phyloP scores from a whole-genome alignment of 1,284 basidiomycete species.

The Austroboletus novae-zelandiae region DNA sequence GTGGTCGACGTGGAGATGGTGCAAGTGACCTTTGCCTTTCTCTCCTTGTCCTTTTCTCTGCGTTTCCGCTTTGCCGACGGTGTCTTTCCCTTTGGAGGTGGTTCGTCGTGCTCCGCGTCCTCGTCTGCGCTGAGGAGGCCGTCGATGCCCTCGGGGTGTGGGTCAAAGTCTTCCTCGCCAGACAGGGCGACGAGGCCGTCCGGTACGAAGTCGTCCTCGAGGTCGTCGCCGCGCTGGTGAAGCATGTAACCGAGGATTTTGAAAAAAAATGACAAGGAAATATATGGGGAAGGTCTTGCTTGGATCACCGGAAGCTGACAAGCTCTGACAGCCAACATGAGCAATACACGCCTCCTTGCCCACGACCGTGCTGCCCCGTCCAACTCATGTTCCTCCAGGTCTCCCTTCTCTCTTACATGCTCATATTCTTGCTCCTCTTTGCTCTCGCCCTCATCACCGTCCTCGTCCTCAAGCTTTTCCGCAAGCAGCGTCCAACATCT shows the following conservation, averaged over 20 bases:
- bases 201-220: slow-evolving; percentile 76
- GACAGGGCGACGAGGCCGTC: slow-evolving; percentile 68
- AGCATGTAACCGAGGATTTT: slow-evolving; percentile 26
- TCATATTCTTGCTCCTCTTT: not conserved
- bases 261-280: not conserved
- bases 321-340: slow-evolving; percentile 25
- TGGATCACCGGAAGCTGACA: not conserved
- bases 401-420: slow-evolving; percentile 7
- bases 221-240: slow-evolving; percentile 61
- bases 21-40: slow-evolving; percentile 55
- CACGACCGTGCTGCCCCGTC: slow-evolving; percentile 10
- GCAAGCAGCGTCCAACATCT: not conserved
- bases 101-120: slow-evolving; percentile 34
- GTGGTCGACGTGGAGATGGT: slow-evolving; percentile 14
- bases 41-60: slow-evolving; percentile 67
- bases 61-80: slow-evolving; percentile 61
- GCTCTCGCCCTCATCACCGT: slow-evolving; percentile 9
- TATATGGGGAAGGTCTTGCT: no score
- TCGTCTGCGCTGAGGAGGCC: slow-evolving; percentile 47
- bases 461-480: slow-evolving; percentile 3
- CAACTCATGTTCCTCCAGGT: slow-evolving; percentile 4
- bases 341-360: slow-evolving; percentile 21
- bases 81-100: slow-evolving; percentile 27
- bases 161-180: slow-evolving; percentile 53
- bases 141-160: slow-evolving; percentile 39